phyloP scores from a whole-genome alignment of 2,329 filamentous ascomycete species.

The Orbilia javanica region DNA sequence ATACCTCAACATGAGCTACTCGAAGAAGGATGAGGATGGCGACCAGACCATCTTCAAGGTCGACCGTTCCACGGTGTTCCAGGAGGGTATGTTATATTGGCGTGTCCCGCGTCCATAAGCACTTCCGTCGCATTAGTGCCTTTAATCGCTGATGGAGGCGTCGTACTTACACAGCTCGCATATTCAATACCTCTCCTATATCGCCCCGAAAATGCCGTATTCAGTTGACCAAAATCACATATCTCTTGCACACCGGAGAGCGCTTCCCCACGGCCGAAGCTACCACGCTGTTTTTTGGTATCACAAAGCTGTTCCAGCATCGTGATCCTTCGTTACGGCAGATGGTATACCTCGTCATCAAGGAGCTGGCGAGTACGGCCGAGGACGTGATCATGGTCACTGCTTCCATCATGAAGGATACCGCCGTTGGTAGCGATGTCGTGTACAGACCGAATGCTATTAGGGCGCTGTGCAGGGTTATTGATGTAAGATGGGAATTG shows the following conservation, averaged over 20 bases:
- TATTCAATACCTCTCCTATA: conserved; percentile 98
- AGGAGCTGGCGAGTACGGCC: conserved; percentile 93
- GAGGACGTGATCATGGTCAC: conserved; percentile 99
- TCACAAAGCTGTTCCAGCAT: conserved; percentile 99
- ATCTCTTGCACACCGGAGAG: conserved; percentile 96
- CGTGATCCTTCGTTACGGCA: conserved; percentile 97
- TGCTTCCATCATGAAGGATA: conserved; percentile 99
- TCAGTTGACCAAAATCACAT: conserved; percentile 94
- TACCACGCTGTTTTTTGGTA: conserved; percentile 97
- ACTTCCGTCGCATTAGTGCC: not conserved
- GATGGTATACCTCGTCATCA: conserved; percentile 98
- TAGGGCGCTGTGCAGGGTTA: conserved; percentile 92
- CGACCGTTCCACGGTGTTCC: conserved; percentile 96
- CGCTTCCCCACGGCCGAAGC: conserved; percentile 97
- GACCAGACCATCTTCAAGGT: conserved; percentile 95
- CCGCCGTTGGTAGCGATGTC: conserved; percentile 91
- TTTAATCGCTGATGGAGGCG: conserved; percentile 33
- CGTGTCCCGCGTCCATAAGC: conserved; percentile 18
- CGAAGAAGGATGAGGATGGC: conserved; percentile 99
- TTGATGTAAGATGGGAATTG: conserved; percentile 74
- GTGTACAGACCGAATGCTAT: conserved; percentile 97
- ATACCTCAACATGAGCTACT: conserved; percentile 80
- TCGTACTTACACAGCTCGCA: conserved; percentile 78
- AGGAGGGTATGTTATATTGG: conserved; percentile 79
- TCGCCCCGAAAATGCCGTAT: conserved; percentile 97